A percentile compares a stretch with the other conserved stretches of the same genome.
Evolutionary conservation across 495 filamentous ascomycete species (phyloP).

Genomic region (Apodospora peruviana): DNA sequence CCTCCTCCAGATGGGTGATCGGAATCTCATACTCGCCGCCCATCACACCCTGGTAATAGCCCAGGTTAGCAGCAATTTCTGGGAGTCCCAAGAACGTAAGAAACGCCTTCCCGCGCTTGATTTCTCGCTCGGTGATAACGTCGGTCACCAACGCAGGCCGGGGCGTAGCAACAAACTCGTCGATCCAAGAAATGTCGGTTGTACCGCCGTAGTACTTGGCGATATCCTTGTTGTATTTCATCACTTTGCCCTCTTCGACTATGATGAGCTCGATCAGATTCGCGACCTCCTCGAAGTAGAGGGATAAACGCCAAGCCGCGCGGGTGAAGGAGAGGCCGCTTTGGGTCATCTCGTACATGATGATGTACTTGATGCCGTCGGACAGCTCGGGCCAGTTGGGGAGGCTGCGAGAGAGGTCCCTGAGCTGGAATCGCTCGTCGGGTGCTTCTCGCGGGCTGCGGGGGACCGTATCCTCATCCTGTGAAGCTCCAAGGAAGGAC

Average conservation of each 20-base stretch:
- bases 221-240: neutral
- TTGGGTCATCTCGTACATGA: constrained; percentile 10
- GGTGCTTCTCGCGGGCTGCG: neutral
- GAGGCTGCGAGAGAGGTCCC: neutral
- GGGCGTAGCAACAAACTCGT: neutral
- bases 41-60: constrained; percentile 3
- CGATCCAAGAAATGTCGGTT: neutral
- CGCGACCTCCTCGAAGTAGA: constrained; percentile 1
- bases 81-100: constrained; percentile 7
- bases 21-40: constrained; percentile 2
- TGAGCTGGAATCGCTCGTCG: neutral
- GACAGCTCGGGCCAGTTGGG: constrained; percentile 11
- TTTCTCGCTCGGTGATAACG: constrained; percentile 1
- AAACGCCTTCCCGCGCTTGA: constrained; percentile 9
- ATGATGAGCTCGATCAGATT: constrained; percentile 6
- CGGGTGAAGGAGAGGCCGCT: constrained; percentile 1
- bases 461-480: no score
- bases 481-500: no score
- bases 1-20: neutral
- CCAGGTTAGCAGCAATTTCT: constrained; percentile 5
- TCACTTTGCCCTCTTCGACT: neutral
- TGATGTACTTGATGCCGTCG: constrained; percentile 13
- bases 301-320: neutral
- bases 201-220: neutral
- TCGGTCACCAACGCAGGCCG: constrained; percentile 5